A percentile compares a stretch with the other conserved stretches of the same genome.
Evolutionary conservation across 2,329 filamentous ascomycete species (phyloP).

Genomic region (Iodosphaeria phyllophila): DNA sequence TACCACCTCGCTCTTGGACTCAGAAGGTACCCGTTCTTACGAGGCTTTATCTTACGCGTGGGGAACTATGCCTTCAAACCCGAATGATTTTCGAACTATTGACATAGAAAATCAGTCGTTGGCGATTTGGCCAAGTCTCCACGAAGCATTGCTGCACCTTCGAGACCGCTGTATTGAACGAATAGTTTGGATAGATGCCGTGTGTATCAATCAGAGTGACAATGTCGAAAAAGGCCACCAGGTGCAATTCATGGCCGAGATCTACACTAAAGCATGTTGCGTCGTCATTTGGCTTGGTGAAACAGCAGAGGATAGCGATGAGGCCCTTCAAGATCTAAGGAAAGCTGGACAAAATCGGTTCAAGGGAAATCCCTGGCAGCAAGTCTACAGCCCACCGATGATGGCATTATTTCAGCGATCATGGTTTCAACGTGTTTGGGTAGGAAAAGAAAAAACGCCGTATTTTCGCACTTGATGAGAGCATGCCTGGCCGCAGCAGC

Average conservation of each 20-base stretch:
- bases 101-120: background rate
- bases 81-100: no score
- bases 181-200: slow-evolving; percentile 6
- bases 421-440: slow-evolving; percentile 1
- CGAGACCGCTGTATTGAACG: background rate
- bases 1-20: no score
- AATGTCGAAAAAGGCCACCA: slow-evolving; percentile 5
- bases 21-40: no score
- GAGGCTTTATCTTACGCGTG: background rate
- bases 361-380: background rate
- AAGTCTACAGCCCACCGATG: background rate
- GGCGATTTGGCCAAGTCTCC: background rate
- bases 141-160: background rate
- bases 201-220: slow-evolving; percentile 9
- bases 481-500: background rate
- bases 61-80: no score
- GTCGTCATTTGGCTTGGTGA: slow-evolving; percentile 8
- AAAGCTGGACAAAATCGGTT: slow-evolving; percentile 1
- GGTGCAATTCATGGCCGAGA: slow-evolving; percentile 7
- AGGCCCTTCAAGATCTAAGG: no score
- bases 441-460: background rate
- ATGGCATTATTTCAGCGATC: background rate
- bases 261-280: slow-evolving; percentile 6
- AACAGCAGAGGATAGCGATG: no score
- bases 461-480: background rate